phyloP scores from a whole-genome alignment of 768 basidiomycete species.

The Tricholoma bakamatsutake region DNA sequence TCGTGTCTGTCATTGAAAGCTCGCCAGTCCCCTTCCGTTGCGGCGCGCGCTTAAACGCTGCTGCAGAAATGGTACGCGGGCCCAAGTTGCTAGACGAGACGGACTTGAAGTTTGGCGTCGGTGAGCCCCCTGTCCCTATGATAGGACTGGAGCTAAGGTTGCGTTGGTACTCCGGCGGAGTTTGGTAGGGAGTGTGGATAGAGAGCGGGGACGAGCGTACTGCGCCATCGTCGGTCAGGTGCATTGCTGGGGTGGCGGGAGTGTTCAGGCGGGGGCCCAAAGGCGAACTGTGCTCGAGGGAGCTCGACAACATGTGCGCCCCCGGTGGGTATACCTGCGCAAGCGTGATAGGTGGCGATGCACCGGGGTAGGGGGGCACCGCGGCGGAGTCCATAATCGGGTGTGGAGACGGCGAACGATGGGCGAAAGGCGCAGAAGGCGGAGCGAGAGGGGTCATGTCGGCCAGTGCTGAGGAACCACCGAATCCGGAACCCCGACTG shows the following conservation, averaged over 20 bases:
- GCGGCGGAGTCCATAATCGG: constrained; percentile 23
- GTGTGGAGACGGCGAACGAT: constrained; percentile 32
- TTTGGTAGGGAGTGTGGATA: constrained; percentile 28
- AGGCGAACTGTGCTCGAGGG: background rate
- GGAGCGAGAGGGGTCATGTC: constrained; percentile 23
- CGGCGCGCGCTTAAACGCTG: constrained; percentile 61
- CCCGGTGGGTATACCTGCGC: constrained; percentile 2
- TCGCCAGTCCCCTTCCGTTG: constrained; percentile 24
- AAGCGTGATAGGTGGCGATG: constrained; percentile 13
- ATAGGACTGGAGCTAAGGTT: constrained; percentile 9
- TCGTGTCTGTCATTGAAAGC: constrained; percentile 32
- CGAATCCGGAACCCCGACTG: constrained; percentile 9
- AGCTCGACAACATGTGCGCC: background rate
- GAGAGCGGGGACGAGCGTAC: constrained; percentile 5
- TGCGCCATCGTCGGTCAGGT: background rate
- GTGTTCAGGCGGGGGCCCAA: background rate
- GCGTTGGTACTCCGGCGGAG: constrained; percentile 43
- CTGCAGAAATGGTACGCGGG: constrained; percentile 64
- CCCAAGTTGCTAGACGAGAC: constrained; percentile 17
- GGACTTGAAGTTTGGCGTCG: constrained; percentile 12
- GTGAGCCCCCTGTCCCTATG: background rate
- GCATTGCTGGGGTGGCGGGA: background rate
- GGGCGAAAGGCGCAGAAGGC: constrained; percentile 35
- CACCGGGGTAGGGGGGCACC: constrained; percentile 12
- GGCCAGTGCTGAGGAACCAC: background rate